A percentile compares a stretch with the other conserved stretches of the same genome.
These are phyloP conservation scores for Gymnopus androsaceus DNA, from an alignment of 1,284 basidiomycete genomes.

Conservation along the genomic window DNA sequence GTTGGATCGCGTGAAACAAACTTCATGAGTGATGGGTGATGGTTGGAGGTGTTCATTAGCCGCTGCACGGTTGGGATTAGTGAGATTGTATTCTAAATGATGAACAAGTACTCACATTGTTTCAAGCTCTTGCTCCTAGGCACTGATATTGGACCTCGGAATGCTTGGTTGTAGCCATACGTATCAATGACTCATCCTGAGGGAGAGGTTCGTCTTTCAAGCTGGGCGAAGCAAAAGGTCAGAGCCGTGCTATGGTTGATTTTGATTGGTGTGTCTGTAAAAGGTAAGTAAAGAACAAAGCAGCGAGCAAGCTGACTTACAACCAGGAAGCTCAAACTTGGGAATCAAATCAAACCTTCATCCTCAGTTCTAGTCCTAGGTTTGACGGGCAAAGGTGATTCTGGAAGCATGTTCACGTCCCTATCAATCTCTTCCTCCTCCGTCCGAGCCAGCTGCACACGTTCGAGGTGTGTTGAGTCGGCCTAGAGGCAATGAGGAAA, in stretches of 20 bases:
- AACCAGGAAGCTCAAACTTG: conserved; percentile 40
- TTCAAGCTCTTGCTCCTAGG: conserved; percentile 11
- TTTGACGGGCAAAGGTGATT: conserved; percentile 62
- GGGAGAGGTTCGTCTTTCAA: conserved; percentile 26
- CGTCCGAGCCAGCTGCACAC: conserved; percentile 38
- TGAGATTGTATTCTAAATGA: no score
- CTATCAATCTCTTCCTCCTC: conserved; percentile 41
- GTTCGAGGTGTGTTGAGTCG: conserved; percentile 52
- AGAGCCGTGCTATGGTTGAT: conserved; percentile 6
- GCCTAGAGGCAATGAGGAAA: conserved; percentile 45
- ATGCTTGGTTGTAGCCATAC: conserved; percentile 4
- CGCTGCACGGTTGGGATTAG: no score
- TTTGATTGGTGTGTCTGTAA: conserved; percentile 11
- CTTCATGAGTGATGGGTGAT: conserved; percentile 5
- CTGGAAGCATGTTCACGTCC: conserved; percentile 53
- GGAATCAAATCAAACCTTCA: conserved; percentile 43
- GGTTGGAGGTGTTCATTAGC: conserved; percentile 13
- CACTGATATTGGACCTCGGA: conserved; percentile 15
- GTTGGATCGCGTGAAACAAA: conserved; percentile 10
- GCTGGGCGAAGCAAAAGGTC: conserved; percentile 25
- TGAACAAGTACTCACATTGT: conserved; percentile 10
- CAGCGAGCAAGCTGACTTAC: conserved; percentile 18
- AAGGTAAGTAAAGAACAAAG: background rate
- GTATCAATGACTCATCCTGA: conserved; percentile 18
- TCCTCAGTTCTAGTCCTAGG: conserved; percentile 14